Evolutionary conservation across 2,329 filamentous ascomycete species (phyloP), one percentile per base, ranked within the genome.

Genomic region (Microthyrium microscopicum): DNA sequence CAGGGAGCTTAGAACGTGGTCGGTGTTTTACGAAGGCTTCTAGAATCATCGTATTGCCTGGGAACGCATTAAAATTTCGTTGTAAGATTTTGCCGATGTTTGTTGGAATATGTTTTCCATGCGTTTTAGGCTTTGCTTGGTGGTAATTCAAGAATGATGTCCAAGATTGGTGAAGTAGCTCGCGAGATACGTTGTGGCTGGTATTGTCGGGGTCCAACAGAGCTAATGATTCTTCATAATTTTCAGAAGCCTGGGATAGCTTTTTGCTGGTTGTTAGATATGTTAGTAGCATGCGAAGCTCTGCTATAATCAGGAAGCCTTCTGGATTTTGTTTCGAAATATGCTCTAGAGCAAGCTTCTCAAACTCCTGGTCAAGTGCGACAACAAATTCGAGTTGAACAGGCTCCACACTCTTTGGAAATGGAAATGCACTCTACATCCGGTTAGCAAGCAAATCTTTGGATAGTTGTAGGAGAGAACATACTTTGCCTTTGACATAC

Each of bases 21-120:
- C 87, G 76, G 40, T 80, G 74, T 61, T 75, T 79, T n/a, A 73
- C 67, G 41, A 77, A 77, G 1, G 89, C 56, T 1, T 68, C 61
- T 1, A 91, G 63, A 40, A 94, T 76, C 5, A 82, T 62, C 2
- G 73, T 79, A 55, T 93, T 94, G 31, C 62, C 61, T 0, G 84
- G 82, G 49, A 84, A 92, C n/a, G n/a, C n/a, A n/a, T n/a, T n/a
- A n/a, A n/a, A n/a, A n/a, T n/a, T n/a, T n/a, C n/a, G n/a, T n/a
- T n/a, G n/a, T n/a, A n/a, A n/a, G n/a, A n/a, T n/a, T n/a, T n/a
- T n/a, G n/a, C n/a, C n/a, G n/a, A n/a, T n/a, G n/a, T n/a, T n/a
- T n/a, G n/a, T n/a, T n/a, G n/a, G n/a, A n/a, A n/a, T n/a, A n/a
- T n/a, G n/a, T n/a, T n/a, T n/a, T n/a, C n/a, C n/a, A n/a, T n/a